Percentiles rank a stretch among this genome's conserved stretches.
phyloP scores from a whole-genome alignment of 2,329 filamentous ascomycete species.

The Cladosporium sp. region DNA sequence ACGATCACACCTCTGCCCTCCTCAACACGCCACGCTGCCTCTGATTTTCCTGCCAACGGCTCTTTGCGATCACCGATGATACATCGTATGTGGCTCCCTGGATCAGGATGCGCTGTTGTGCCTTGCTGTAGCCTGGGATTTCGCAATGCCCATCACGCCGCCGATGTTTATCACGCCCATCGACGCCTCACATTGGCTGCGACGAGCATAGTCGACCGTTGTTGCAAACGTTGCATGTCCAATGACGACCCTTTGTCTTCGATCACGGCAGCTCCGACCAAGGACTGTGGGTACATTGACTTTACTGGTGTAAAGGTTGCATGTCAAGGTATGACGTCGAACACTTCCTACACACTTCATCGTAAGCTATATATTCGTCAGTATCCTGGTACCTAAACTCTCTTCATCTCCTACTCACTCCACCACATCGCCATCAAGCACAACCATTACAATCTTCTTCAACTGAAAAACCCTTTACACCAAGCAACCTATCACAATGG shows the following conservation, averaged over 20 bases:
- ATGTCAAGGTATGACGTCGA: background rate
- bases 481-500: constrained; percentile 43
- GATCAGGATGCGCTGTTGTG: background rate
- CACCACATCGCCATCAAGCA: constrained; percentile 1
- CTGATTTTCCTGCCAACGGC: background rate
- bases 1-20: background rate
- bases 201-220: background rate
- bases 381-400: background rate
- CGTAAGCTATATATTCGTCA: constrained; percentile 8
- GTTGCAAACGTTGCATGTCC: background rate
- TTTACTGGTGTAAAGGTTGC: background rate
- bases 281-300: background rate
- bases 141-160: background rate
- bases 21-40: background rate
- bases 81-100: background rate
- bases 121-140: background rate
- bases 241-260: background rate
- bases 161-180: background rate
- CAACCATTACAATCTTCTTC: background rate
- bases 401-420: constrained; percentile 1
- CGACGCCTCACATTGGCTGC: background rate
- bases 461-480: background rate
- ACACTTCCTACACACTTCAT: background rate
- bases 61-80: background rate
- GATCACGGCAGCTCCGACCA: background rate